Base-by-base conservation (phyloP, 2,329 filamentous ascomycete genomes). In the Ceratocystis albifundus region DNA sequence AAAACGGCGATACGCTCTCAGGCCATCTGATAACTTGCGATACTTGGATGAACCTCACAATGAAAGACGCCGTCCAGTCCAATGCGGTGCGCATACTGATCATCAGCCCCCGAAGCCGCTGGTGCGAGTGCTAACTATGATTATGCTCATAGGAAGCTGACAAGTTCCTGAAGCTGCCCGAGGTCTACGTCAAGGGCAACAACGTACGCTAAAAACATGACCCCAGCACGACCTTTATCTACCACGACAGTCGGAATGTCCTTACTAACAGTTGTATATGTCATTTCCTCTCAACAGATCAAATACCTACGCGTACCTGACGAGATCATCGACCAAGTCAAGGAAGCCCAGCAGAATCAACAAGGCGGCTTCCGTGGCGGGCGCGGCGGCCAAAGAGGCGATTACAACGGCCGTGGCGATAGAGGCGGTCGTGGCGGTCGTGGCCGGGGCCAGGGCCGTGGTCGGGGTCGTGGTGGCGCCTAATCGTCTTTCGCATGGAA, bases 21-120 rank as follows among this genome's bases (percentile, higher is more conserved):
- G 94, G 94, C 69, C 91, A 96, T 74, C 81, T 99, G 68, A 88
- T 96, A 76, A 90, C 88, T 76, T 99, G 93, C 85, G 94, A 99
- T 76, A 99, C 93, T 62, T 99, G 94, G 91, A 99, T 99, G 94
- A 99, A 99, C 79, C 80, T 99, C 71, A 97, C 93, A 1, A 79
- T 99, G 71, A 96, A 94, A 77, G 94, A 97, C 76, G 95, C 99
- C 25, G 90, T 97, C 45, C 93, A 97, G 77, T 97, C 94, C 20
- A 96, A 88, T 74, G 87, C 93, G 28, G 85, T 88, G 77, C 64
- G 80, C 71, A 22, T 36, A 2, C 22, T 8, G 7, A 48, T 28
- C 7, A 48, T 28, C 7, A 50, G 30, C 32, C 12, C 25, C 36
- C 61, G 46, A 48, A 46, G 48, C 15, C 7, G 36, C 8, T 28